Base-by-base conservation (phyloP, 805 yeast genomes). In the Yarrowia sp. region DNA sequence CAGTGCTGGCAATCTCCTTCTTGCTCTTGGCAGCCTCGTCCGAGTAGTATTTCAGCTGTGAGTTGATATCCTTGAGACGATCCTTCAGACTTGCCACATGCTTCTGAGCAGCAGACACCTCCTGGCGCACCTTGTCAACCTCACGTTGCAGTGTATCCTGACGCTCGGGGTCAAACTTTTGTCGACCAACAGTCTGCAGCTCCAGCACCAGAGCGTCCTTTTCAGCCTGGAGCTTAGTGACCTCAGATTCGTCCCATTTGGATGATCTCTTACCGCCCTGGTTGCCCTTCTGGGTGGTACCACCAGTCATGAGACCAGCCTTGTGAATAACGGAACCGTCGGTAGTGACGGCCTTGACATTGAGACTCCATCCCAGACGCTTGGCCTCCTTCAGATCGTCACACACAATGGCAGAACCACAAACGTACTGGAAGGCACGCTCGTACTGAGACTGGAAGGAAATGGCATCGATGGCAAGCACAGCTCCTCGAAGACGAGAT, bases 261-360 rank as follows among this genome's bases (percentile, higher is more conserved):
- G 65, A 59, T 2, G 65, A 3, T 9, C 65, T 42, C 52, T 59
- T 59, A 32, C 65, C 63, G 2, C 49, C 65, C 15, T 45, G 50
- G 42, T 58, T 42, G 48, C 64, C 49, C 49, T 56, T 56, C 41
- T 56, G 64, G 12, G 82, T 81, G n/a, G 82, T 78, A 72, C 98
- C 98, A 76, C 98, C 98, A 9, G 98, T 89, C 97, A 95, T 91
- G 45, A 92, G 82, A 8, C 97, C 97, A 5, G 94, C 88, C 74
- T 86, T 87, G 75, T 91, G 92, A 58, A 95, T 90, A 40, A 92
- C 81, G 0, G 94, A 86, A 1, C 99, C 99, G 63, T 91, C 92
- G 14, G 91, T 74, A 0, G 97, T 86, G 2, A 93, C 97, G 61
- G 90, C 79, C 76, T 90, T 92, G 38, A 86, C 78, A 8, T 82